Evolutionary conservation across 208 protist species (phyloP).

Genomic region (Acanthamoeba triangularis): DNA sequence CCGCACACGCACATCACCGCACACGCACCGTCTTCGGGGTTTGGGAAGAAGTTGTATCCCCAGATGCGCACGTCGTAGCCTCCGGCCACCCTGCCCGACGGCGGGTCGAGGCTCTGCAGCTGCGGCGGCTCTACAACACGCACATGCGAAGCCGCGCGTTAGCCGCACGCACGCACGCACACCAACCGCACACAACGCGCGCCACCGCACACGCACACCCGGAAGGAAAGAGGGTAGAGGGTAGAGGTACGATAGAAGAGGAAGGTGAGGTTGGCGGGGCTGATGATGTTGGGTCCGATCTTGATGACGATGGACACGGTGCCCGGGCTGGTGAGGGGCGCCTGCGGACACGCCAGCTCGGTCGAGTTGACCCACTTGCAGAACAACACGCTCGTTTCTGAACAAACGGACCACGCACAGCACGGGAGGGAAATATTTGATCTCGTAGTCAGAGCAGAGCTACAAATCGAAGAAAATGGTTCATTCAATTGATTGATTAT

Average conservation of each 20-base stretch:
- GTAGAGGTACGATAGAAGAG: constrained; percentile 4
- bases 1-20: too few relatives aligned
- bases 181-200: too few relatives aligned
- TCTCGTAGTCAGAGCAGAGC: too few relatives aligned
- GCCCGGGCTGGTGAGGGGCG: background rate
- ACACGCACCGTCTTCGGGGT: constrained; percentile 14
- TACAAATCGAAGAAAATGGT: too few relatives aligned
- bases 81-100: background rate
- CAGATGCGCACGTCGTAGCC: constrained; percentile 27
- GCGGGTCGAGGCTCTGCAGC: background rate
- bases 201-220: too few relatives aligned
- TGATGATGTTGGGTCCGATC: background rate
- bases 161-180: too few relatives aligned
- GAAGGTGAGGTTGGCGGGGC: constrained; percentile 21
- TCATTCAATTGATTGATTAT: too few relatives aligned
- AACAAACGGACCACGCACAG: too few relatives aligned
- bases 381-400: background rate
- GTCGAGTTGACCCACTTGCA: background rate
- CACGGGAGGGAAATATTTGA: too few relatives aligned
- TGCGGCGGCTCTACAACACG: background rate
- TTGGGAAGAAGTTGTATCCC: constrained; percentile 46
- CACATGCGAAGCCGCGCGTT: too few relatives aligned
- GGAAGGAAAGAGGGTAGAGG: too few relatives aligned
- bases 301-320: background rate
- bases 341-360: background rate